Evolutionary conservation across 2,329 filamentous ascomycete species (phyloP), one percentile per base, ranked within the genome.

Genomic region (Penicillium expansum): DNA sequence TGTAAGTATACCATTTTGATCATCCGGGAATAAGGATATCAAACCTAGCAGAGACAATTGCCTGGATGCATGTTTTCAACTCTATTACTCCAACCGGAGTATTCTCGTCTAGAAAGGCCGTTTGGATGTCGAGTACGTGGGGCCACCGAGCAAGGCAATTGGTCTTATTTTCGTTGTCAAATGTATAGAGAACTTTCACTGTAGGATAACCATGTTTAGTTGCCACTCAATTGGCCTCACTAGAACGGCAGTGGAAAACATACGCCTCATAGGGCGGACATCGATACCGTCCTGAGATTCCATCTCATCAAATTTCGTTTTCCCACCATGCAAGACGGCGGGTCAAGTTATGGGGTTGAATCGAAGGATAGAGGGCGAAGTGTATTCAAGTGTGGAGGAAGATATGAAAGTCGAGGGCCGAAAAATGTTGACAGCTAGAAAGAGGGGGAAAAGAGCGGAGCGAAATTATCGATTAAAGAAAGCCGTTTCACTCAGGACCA

Each of bases 171-270:
- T 93, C 88, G 70, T 88, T 87, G 74, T 97, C 92, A 77, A 97
- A 97, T 32, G 92, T 96, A 77, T 97, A 99, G 59, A 96, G 87
- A 48, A 97, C 89, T 82, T 97, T 97, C 75, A 97, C 92, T 96
- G 74, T 53, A 59, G 61, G 48, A 22, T 38, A 11, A 48, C 33
- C 18, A 35, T 48, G 29, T 65, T 62, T 69, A 68, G 54, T 55
- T 39, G 51, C 33, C 14, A 49, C 44, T 18, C 43, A 39, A 29
- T n/a, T 20, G 8, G 20, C 13, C 29, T 47, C 16, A 47, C n/a
- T 37, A 48, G 43, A 20, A 55, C 27, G 55, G 48, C 14, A 48
- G 48, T 48, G 38, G 41, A 32, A 48, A 42, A 78, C 86, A 73
- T 84, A 89, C 86, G 81, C 76, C 86, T 86, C 85, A 90, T 88